Evolutionary conservation across 2,329 filamentous ascomycete genomes (phyloP), one percentile per base, ranked within the genome.

Genomic region (Zasmidium cellare): DNA sequence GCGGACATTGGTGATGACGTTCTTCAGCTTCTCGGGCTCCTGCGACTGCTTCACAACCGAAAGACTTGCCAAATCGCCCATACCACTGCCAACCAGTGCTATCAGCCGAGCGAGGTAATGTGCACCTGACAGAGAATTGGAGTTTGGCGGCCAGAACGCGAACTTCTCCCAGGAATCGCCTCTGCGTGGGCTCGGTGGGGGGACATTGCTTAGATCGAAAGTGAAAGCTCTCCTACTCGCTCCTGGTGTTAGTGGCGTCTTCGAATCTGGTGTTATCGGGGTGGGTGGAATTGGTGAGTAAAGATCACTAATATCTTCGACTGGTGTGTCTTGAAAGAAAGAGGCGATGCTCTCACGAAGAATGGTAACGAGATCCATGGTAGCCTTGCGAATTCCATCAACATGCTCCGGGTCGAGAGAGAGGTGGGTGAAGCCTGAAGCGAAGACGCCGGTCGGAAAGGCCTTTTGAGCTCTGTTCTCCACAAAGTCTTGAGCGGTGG

Each of bases 141-240:
- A 90, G 76, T 90, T 88, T 0, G 93, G 94, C 3, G 93, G 92
- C 92, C 93, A 97, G 74, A 97, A 99, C 0, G 92, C 93, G 73
- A 77, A 94, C 86, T 76, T 93, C 89, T 97, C 94, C 91, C 92
- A 97, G 0, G 87, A 79, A 5, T 92, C 93, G 46, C 84, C 84
- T 65, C 83, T 73, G 3, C 75, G 90, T 0, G 91, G 90, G 0
- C 89, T 91, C 1, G 88, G 87, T 1, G 87, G 86, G 1, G 91
- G 92, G 2, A 90, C 79, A 61, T 90, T 92, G 69, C 84, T 88
- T 0, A 85, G 81, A 69, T 96, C 91, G 59, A 96, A 85, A 55
- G 87, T 89, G 75, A 96, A 93, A 24, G 60, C 65, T 1, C 89
- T 85, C 65, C 91, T 89, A 14, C 11, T 41, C 54, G 78, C 77